Conservation (phyloP, 371 early-diverging fungal genomes). For the Mucor plumbeus region DNA sequence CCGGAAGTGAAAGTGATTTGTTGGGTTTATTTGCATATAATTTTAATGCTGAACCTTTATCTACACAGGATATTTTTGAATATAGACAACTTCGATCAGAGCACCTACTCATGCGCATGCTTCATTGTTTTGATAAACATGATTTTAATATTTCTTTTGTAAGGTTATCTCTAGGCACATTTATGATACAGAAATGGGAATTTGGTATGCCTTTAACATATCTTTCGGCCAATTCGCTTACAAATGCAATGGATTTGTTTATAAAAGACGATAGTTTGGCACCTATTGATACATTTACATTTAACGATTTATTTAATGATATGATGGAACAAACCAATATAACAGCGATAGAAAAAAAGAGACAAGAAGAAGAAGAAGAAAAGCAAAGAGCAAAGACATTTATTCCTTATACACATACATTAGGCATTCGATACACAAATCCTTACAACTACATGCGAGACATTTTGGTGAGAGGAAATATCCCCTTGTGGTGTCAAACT, state of each 20-base stretch:
- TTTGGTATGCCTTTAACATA: background rate
- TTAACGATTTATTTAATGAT: slow-evolving; percentile 12
- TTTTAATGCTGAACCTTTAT: slow-evolving; percentile 18
- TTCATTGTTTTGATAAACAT: slow-evolving; percentile 14
- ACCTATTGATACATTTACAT: slow-evolving; percentile 24
- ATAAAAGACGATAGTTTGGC: background rate
- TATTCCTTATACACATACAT: slow-evolving; percentile 47
- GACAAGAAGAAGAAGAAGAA: background rate
- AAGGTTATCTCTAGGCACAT: slow-evolving; percentile 36
- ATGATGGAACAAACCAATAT: slow-evolving; percentile 11
- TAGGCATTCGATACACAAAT: slow-evolving; percentile 48
- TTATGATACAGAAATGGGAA: slow-evolving; percentile 37
- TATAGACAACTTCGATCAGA: slow-evolving; percentile 41
- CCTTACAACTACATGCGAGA: slow-evolving; percentile 36
- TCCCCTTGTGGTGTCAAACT: slow-evolving; percentile 47
- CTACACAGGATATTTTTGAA: slow-evolving; percentile 11
- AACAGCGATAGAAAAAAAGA: background rate
- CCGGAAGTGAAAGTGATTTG: background rate
- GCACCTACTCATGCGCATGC: slow-evolving; percentile 33
- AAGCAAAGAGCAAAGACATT: slow-evolving; percentile 17
- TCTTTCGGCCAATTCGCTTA: background rate
- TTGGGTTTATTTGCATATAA: background rate
- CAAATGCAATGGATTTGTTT: slow-evolving; percentile 4
- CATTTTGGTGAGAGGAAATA: slow-evolving; percentile 39
- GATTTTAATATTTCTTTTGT: slow-evolving; percentile 18